phyloP scores from a whole-genome alignment of 2,329 filamentous ascomycete genomes.

The Nemania sp. region DNA sequence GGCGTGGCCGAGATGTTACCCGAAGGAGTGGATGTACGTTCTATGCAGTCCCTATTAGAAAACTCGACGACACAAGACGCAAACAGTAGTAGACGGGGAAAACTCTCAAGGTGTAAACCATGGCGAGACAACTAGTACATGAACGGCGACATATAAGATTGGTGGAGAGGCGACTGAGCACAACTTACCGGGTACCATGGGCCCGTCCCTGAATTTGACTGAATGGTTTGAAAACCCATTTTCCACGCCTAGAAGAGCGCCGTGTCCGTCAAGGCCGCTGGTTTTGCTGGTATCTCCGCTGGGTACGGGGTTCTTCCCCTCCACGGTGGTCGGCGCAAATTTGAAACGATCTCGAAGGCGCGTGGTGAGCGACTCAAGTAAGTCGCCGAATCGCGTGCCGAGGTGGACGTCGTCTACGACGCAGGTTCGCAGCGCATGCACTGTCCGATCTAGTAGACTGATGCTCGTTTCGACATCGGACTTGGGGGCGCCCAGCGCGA shows the following conservation, averaged over 20 bases:
- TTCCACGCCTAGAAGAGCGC: constrained; percentile 48
- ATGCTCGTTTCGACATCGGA: constrained; percentile 82
- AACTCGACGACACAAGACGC: not conserved
- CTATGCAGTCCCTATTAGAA: constrained; percentile 41
- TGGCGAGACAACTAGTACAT: not conserved
- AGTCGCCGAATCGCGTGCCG: constrained; percentile 84
- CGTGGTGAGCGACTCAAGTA: constrained; percentile 82
- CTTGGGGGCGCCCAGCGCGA: constrained; percentile 82
- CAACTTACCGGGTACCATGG: constrained; percentile 48
- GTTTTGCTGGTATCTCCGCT: constrained; percentile 49
- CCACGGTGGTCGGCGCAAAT: constrained; percentile 66
- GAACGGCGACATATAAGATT: not conserved
- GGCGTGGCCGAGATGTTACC: constrained; percentile 71
- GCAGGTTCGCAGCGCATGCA: constrained; percentile 79
- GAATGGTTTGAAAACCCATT: constrained; percentile 45
- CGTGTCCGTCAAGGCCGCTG: constrained; percentile 47
- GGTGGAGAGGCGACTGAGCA: not conserved
- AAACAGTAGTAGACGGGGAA: not conserved
- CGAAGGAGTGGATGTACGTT: constrained; percentile 59
- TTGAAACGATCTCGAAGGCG: constrained; percentile 80
- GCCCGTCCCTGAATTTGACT: constrained; percentile 47
- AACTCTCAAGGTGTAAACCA: not conserved
- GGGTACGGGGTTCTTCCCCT: constrained; percentile 57
- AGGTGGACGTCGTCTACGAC: constrained; percentile 89
- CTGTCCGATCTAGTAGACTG: constrained; percentile 78